phyloP scores from a whole-genome alignment of 2,329 filamentous ascomycete species.

The Cercospora brassicicola region DNA sequence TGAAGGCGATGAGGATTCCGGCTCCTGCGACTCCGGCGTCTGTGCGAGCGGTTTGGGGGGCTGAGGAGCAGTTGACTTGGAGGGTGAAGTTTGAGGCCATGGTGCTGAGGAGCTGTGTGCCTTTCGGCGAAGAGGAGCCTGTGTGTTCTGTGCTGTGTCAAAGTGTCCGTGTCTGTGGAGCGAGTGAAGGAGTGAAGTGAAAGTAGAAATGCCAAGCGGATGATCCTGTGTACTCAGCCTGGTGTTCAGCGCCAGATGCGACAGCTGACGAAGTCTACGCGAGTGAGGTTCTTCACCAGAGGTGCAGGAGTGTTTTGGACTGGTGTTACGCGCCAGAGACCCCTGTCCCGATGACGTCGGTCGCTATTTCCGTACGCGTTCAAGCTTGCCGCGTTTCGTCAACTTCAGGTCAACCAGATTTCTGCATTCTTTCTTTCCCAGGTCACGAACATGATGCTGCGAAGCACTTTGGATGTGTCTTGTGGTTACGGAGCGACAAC shows the following conservation, averaged over 20 bases:
- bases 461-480: no score
- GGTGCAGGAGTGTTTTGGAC: neutral
- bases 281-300: neutral
- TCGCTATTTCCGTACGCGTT: neutral
- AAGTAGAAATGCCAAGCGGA: neutral
- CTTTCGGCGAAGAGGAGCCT: neutral
- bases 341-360: neutral
- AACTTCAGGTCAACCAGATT: neutral
- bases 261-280: constrained; percentile 1
- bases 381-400: neutral
- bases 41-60: constrained; percentile 50
- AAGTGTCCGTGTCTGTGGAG: neutral
- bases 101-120: neutral
- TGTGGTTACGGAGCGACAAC: no score
- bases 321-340: neutral
- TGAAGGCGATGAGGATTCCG: constrained; percentile 65
- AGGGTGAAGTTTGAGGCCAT: constrained; percentile 18
- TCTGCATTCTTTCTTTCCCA: no score
- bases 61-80: constrained; percentile 44
- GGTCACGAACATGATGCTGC: no score
- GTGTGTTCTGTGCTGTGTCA: neutral
- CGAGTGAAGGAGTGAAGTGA: neutral
- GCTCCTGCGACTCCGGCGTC: constrained; percentile 60
- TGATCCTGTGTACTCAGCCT: neutral
- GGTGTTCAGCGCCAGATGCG: neutral